Conservation (phyloP, 495 filamentous ascomycete species). For the Massariosphaeria phaeospora region DNA sequence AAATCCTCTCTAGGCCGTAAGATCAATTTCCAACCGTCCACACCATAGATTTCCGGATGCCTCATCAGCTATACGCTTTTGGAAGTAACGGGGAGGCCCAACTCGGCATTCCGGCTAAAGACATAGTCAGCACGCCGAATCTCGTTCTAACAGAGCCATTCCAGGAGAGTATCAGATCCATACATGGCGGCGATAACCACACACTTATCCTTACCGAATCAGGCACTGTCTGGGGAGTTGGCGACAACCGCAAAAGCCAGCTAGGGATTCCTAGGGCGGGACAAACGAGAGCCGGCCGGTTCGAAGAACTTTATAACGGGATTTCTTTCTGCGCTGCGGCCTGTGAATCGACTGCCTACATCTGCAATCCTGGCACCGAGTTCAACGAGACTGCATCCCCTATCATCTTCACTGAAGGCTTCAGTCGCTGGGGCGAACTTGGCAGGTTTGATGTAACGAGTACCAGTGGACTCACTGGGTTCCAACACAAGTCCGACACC, state of each 20-base stretch:
- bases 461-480: background rate
- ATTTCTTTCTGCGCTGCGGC: slow-evolving; percentile 11
- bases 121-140: slow-evolving; percentile 25
- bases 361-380: slow-evolving; percentile 37
- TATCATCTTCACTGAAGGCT: background rate
- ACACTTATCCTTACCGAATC: slow-evolving; percentile 1
- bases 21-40: too few species aligned
- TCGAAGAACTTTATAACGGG: background rate
- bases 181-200: slow-evolving; percentile 17
- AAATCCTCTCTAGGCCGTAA: too few species aligned
- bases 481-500: too few species aligned
- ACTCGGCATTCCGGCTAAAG: slow-evolving; percentile 56
- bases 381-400: background rate
- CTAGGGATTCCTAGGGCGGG: background rate
- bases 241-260: slow-evolving; percentile 2
- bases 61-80: slow-evolving; percentile 60
- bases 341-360: slow-evolving; percentile 57
- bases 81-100: slow-evolving; percentile 91
- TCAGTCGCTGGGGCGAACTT: background rate
- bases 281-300: background rate
- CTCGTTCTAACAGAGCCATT: background rate
- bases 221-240: slow-evolving; percentile 9
- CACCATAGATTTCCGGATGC: too few species aligned
- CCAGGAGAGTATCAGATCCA: background rate
- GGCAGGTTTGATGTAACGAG: background rate